Evolutionary conservation across 345 rosid species (phyloP).

Genomic region (Dimocarpus longan): DNA sequence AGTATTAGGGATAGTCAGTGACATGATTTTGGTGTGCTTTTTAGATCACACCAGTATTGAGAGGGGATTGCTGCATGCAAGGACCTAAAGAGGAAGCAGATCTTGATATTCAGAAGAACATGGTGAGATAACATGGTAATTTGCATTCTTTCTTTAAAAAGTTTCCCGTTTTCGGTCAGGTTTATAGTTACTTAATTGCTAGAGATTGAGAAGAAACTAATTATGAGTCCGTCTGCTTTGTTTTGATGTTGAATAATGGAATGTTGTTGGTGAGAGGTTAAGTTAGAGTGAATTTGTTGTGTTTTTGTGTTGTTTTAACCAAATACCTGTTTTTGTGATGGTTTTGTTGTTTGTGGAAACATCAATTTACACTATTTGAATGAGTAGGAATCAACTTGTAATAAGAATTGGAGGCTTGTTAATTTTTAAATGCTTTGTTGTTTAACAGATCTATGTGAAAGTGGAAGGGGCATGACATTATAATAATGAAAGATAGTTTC

Average conservation of each 20-base stretch:
- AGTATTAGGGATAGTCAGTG: constrained; percentile 14
- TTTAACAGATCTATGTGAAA: background rate
- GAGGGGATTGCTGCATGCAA: constrained; percentile 39
- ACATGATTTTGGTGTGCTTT: constrained; percentile 29
- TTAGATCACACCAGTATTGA: constrained; percentile 48
- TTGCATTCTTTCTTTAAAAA: constrained; percentile 26
- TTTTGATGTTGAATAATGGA: background rate
- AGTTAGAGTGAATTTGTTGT: background rate
- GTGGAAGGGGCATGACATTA: constrained; percentile 1
- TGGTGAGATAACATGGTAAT: constrained; percentile 51
- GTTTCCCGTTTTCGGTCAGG: background rate
- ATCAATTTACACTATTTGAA: background rate
- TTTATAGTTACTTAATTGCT: background rate
- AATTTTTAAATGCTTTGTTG: background rate
- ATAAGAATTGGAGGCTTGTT: background rate
- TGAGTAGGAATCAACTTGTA: background rate
- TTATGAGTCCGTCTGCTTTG: background rate
- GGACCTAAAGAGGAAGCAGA: constrained; percentile 42
- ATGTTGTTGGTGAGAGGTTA: background rate
- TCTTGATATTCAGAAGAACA: constrained; percentile 36
- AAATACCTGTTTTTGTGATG: background rate
- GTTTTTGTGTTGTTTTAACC: background rate
- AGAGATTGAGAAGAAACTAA: background rate
- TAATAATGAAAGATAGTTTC: background rate
- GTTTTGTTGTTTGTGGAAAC: background rate